Conservation (phyloP, 2,329 filamentous ascomycete genomes). For the Colletotrichum sp. region DNA sequence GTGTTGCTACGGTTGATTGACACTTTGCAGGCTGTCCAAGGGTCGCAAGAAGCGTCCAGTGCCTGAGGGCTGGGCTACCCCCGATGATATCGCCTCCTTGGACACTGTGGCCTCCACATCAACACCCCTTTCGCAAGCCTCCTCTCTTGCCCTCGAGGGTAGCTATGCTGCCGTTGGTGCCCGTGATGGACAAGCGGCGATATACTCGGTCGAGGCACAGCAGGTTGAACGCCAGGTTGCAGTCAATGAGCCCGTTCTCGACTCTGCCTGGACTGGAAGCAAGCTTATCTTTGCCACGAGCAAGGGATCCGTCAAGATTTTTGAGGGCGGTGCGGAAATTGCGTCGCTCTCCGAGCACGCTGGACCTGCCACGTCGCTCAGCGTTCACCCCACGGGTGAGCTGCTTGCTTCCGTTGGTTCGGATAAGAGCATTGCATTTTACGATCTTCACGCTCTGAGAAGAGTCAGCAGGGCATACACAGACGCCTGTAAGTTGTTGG, state of each 20-base stretch:
- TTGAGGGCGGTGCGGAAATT: conserved; percentile 72
- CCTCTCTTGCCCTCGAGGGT: conserved; percentile 56
- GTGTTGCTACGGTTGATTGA: conserved; percentile 6
- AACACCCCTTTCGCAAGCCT: conserved; percentile 52
- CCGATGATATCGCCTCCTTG: conserved; percentile 68
- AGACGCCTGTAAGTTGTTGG: conserved; percentile 53
- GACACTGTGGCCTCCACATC: conserved; percentile 49
- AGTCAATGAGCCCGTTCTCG: conserved; percentile 71
- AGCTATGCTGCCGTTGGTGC: conserved; percentile 78
- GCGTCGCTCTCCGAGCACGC: conserved; percentile 81
- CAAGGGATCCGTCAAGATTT: conserved; percentile 81
- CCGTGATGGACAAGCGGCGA: conserved; percentile 72
- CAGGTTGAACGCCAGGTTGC: conserved; percentile 71
- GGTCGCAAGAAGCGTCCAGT: conserved; percentile 88
- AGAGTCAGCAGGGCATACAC: conserved; percentile 81
- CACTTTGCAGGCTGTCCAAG: conserved; percentile 72
- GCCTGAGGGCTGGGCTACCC: conserved; percentile 83
- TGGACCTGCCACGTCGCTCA: conserved; percentile 77
- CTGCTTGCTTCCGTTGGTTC: conserved; percentile 86
- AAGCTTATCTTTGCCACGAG: conserved; percentile 76
- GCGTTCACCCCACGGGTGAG: conserved; percentile 81
- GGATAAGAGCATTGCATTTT: conserved; percentile 92
- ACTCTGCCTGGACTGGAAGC: conserved; percentile 67
- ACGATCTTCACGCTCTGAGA: conserved; percentile 74
- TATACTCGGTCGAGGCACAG: conserved; percentile 76